A percentile compares a stretch with the other conserved stretches of the same genome.
Evolutionary conservation across 257 asterid genomes (phyloP).

Genomic region (Henckelia pumila): DNA sequence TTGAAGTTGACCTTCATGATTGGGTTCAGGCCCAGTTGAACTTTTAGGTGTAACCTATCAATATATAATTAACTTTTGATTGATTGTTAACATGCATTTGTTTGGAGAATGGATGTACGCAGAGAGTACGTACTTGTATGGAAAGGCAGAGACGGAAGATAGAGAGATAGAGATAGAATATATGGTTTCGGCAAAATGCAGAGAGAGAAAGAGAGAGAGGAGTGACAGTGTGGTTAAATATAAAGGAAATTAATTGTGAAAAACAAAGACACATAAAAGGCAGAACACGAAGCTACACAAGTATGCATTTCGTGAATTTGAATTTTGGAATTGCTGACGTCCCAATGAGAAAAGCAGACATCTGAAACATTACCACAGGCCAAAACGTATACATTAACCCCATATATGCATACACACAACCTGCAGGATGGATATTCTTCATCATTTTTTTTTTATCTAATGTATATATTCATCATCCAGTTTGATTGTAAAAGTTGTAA

Average conservation of each 20-base stretch:
- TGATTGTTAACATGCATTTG: too few relatives aligned
- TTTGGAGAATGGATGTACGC: background rate
- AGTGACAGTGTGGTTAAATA: background rate
- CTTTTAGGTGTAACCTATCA: too few relatives aligned
- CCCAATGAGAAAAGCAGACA: conserved; percentile 30
- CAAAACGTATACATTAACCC: conserved; percentile 20
- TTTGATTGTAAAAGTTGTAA: too few relatives aligned
- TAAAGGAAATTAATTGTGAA: background rate
- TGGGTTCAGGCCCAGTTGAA: too few relatives aligned
- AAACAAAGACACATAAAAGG: conserved; percentile 29
- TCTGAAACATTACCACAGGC: conserved; percentile 28
- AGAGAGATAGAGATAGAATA: conserved; percentile 9
- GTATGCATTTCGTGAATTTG: conserved; percentile 28
- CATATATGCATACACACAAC: background rate
- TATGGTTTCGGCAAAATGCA: background rate
- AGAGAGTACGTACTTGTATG: background rate
- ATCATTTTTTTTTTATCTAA: too few relatives aligned
- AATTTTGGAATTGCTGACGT: conserved; percentile 35
- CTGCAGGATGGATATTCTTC: too few relatives aligned
- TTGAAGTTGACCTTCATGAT: too few relatives aligned
- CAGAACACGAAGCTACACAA: conserved; percentile 35
- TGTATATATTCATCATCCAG: too few relatives aligned
- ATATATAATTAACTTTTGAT: too few relatives aligned
- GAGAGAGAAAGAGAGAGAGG: background rate
- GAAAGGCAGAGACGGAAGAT: background rate